phyloP scores from a whole-genome alignment of 257 asterid genomes.

The Gynochthodes officinalis region DNA sequence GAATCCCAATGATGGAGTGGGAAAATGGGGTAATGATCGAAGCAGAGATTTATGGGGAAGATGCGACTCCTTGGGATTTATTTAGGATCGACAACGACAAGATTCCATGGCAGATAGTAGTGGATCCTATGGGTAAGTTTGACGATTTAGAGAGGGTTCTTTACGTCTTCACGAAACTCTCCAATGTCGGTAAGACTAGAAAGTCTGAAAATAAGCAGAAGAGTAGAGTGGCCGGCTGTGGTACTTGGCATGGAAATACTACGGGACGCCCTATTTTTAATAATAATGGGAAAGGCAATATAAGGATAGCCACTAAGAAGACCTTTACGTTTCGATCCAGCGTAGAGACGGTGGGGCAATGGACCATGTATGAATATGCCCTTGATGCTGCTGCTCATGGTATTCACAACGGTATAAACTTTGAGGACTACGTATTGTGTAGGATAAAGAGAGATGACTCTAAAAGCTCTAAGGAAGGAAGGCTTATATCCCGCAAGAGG shows the following conservation, averaged over 20 bases:
- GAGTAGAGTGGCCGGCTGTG: neutral
- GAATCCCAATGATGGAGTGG: neutral
- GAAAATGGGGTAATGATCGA: neutral
- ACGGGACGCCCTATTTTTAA: neutral
- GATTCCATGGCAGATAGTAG: neutral
- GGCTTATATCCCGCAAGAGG: neutral
- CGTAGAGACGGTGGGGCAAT: neutral
- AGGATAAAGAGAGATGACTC: neutral
- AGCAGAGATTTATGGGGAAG: neutral
- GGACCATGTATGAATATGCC: neutral
- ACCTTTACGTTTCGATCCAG: neutral
- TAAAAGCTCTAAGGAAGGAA: neutral
- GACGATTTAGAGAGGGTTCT: neutral
- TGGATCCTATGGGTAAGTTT: neutral
- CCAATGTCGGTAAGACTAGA: neutral
- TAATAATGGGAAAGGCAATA: neutral
- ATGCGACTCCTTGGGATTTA: neutral
- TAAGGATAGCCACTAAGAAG: neutral
- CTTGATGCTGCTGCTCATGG: neutral
- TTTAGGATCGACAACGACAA: neutral
- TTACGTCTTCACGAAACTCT: neutral
- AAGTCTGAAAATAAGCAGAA: neutral
- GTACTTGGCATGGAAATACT: slow-evolving; percentile 1
- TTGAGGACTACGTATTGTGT: neutral
- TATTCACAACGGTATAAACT: neutral